Base-by-base conservation (phyloP, 331 rosid species). In the Stylosanthes scabra region DNA sequence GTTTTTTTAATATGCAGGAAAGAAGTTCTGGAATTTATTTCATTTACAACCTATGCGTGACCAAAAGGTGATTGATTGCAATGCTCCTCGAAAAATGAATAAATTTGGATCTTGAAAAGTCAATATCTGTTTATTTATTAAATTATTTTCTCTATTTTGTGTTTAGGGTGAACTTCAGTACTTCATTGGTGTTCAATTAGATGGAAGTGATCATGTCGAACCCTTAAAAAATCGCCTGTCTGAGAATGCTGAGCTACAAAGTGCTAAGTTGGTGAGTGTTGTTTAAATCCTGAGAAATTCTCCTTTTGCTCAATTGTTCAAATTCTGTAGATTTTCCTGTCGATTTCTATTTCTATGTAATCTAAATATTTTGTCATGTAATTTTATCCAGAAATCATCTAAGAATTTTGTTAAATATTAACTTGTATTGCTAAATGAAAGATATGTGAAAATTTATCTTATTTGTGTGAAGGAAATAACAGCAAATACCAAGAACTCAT, bases 31-130 rank as follows among this genome's bases (percentile, higher is more conserved):
- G 93, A 94, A 94, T 78, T 84, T 94, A 78, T 94, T 94, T 81
- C 99, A 94, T 86, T 87, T 94, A 89, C 99, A 91, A 77, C 97
- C 99, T 52, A 84, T 91, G 99, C 91, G 89, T 50, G 96, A 91
- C 80, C 96, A 95, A 51, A 88, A 87, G 97, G 99, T 94, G 68
- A 76, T 60, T 70, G 0, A 76, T 60, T 70, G 0, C 45, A 34
- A 28, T 74, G 25, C 70, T 73, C 25, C 63, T 12, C 63, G 59
- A 42, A 65, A 76, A 76, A 9, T 29, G 49, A 50, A 63, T 57
- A 54, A 54, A 13, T 37, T 69, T 63, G 55, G 52, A 66, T 56
- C 28, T 31, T 59, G 51, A 63, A 64, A 75, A 46, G 8, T 80
- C 49, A 68, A 59, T 13, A 11, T 61, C 64, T 28, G 45, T 31